A percentile compares a stretch with the other conserved stretches of the same genome.
These are phyloP conservation scores for Ceratobasidium sp. DNA, from an alignment of 1,284 basidiomycete species.

Conservation along the genomic window DNA sequence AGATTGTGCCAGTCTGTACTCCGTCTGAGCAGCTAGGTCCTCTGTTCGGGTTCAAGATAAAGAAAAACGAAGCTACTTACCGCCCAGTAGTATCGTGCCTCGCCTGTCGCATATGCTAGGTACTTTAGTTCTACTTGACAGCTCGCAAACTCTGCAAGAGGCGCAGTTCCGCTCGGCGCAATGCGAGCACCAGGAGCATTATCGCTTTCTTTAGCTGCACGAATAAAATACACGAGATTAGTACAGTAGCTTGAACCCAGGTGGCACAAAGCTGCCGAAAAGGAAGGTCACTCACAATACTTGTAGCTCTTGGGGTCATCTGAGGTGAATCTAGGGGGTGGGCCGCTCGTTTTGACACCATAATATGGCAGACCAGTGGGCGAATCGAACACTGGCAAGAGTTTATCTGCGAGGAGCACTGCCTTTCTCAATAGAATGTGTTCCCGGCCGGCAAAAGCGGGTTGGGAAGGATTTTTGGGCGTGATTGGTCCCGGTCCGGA, in stretches of 20 bases:
- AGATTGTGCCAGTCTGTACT: too few species aligned
- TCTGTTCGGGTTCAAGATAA: too few species aligned
- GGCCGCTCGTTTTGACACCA: conserved; percentile 62
- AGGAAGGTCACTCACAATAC: conserved; percentile 56
- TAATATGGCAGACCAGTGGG: conserved; percentile 66
- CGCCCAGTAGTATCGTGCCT: conserved; percentile 27
- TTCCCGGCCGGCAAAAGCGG: conserved; percentile 20
- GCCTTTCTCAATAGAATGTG: conserved; percentile 64
- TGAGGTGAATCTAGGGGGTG: not conserved
- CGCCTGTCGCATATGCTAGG: conserved; percentile 62
- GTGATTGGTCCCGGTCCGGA: conserved; percentile 2
- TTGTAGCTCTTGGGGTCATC: conserved; percentile 52
- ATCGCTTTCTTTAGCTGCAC: conserved; percentile 5
- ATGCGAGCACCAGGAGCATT: conserved; percentile 57
- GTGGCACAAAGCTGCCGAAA: not conserved
- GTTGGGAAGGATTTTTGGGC: not conserved
- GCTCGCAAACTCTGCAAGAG: conserved; percentile 70
- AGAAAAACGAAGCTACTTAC: conserved; percentile 1
- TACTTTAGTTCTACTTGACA: conserved; percentile 73
- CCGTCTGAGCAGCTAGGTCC: too few species aligned
- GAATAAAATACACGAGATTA: not conserved
- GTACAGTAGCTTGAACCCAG: not conserved
- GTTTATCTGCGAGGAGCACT: conserved; percentile 66
- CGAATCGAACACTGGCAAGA: conserved; percentile 69
- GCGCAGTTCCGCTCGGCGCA: conserved; percentile 52